phyloP scores from a whole-genome alignment of 78 protist species.

The Mastigamoeba balamuthi region DNA sequence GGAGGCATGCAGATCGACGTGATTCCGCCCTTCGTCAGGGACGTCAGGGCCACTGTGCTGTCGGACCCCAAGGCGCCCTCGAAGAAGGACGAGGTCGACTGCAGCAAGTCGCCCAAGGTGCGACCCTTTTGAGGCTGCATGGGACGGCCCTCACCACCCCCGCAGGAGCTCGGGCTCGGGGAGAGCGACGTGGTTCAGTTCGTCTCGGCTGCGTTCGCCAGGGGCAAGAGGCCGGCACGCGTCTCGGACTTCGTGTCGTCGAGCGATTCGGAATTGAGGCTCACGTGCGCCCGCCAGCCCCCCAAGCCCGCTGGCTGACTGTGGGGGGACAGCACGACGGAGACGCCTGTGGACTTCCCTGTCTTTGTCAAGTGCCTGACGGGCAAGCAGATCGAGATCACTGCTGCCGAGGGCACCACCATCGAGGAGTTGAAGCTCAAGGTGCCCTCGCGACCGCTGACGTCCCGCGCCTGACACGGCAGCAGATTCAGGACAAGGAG shows the following conservation, averaged over 20 bases:
- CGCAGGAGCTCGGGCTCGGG: background rate
- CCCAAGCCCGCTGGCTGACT: background rate
- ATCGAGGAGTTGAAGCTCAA: background rate
- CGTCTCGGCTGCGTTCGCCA: background rate
- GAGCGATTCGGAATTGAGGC: too few relatives aligned
- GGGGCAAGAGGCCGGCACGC: too few relatives aligned
- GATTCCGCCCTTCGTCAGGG: background rate
- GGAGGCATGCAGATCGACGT: constrained; percentile 8
- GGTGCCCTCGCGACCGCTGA: too few relatives aligned
- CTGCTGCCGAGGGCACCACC: background rate
- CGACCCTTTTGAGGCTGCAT: too few relatives aligned
- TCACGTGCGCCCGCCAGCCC: too few relatives aligned
- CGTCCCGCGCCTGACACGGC: too few relatives aligned
- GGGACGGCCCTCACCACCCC: background rate
- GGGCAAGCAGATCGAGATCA: constrained; percentile 32
- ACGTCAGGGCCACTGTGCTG: background rate
- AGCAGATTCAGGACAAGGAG: background rate
- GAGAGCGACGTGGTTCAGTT: background rate
- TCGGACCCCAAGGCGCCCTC: background rate
- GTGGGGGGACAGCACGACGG: background rate
- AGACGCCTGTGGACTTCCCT: background rate
- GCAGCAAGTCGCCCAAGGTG: too few relatives aligned
- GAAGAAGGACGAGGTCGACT: too few relatives aligned
- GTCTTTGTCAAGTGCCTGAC: constrained; percentile 70
- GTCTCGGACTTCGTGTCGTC: too few relatives aligned